Percentiles rank a stretch among this genome's conserved stretches.
Conservation (phyloP, 495 filamentous ascomycete species). For the Aspergillus diversus region DNA sequence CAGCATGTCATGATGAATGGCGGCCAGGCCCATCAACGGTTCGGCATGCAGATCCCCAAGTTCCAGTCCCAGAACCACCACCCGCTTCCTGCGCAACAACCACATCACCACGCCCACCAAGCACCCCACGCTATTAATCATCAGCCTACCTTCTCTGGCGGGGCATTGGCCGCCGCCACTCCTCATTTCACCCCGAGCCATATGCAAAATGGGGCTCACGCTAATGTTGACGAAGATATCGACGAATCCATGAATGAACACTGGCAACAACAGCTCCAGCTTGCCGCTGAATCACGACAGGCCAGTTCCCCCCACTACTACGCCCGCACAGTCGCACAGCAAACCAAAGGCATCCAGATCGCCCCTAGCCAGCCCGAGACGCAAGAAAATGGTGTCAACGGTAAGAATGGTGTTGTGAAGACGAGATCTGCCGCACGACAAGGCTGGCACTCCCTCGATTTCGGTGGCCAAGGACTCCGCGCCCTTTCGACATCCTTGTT, state of each 20-base stretch:
- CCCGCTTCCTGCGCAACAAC: constrained; percentile 75
- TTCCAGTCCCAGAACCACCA: constrained; percentile 72
- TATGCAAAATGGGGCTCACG: constrained; percentile 74
- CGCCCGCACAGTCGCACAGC: constrained; percentile 59
- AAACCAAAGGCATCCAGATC: constrained; percentile 64
- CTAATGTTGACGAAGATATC: constrained; percentile 58
- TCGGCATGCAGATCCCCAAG: constrained; percentile 67
- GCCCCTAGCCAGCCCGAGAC: constrained; percentile 59
- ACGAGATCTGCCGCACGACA: constrained; percentile 67
- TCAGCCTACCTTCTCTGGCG: constrained; percentile 80
- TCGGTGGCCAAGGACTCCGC: constrained; percentile 89
- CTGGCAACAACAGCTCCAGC: constrained; percentile 84
- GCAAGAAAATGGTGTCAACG: constrained; percentile 63
- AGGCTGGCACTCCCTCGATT: constrained; percentile 88
- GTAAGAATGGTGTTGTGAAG: constrained; percentile 61
- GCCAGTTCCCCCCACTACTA: constrained; percentile 68
- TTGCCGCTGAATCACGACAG: constrained; percentile 72
- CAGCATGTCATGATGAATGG: constrained; percentile 82
- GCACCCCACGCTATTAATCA: constrained; percentile 65
- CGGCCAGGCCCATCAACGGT: constrained; percentile 61
- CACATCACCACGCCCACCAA: constrained; percentile 75
- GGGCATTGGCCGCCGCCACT: constrained; percentile 71
- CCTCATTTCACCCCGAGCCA: constrained; percentile 74
- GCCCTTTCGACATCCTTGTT: constrained; percentile 80
- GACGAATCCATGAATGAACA: constrained; percentile 73